phyloP scores from a whole-genome alignment of 495 filamentous ascomycete species.

The Tuber calosporum region DNA sequence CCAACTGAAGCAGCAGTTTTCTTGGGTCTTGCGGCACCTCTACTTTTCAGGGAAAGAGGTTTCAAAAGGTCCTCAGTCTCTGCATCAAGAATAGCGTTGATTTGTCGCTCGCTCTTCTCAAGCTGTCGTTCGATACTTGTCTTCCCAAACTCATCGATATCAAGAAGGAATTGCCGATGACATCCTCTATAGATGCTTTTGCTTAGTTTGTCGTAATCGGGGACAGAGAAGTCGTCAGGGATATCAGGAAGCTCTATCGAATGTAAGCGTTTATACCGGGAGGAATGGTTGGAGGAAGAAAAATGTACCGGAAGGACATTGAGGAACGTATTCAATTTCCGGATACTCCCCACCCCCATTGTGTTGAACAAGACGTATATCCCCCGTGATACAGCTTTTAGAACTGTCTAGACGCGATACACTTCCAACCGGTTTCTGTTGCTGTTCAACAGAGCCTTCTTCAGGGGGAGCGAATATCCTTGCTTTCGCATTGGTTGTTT shows the following conservation, averaged over 20 bases:
- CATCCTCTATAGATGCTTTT: constrained; percentile 64
- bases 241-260: constrained; percentile 61
- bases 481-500: constrained; percentile 70
- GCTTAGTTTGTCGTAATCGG: constrained; percentile 44
- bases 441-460: constrained; percentile 10
- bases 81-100: constrained; percentile 34
- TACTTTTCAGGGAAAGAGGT: not conserved
- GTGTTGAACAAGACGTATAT: constrained; percentile 21
- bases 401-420: constrained; percentile 46
- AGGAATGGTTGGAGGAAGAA: not conserved
- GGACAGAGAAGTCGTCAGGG: constrained; percentile 65
- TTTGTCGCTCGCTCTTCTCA: constrained; percentile 50
- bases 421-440: constrained; percentile 45
- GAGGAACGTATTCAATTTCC: constrained; percentile 71
- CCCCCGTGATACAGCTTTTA: constrained; percentile 42
- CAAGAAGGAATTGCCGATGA: constrained; percentile 58
- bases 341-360: constrained; percentile 57
- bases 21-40: constrained; percentile 8
- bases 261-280: constrained; percentile 47
- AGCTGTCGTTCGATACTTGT: constrained; percentile 56
- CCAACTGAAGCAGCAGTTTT: not conserved
- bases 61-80: constrained; percentile 32
- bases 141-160: constrained; percentile 61
- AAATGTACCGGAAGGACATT: constrained; percentile 51
- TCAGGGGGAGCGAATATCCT: constrained; percentile 16